Percentiles rank a stretch among this genome's conserved stretches.
Conservation (phyloP, 1,284 basidiomycete genomes). For the Trichosporon ovoides region DNA sequence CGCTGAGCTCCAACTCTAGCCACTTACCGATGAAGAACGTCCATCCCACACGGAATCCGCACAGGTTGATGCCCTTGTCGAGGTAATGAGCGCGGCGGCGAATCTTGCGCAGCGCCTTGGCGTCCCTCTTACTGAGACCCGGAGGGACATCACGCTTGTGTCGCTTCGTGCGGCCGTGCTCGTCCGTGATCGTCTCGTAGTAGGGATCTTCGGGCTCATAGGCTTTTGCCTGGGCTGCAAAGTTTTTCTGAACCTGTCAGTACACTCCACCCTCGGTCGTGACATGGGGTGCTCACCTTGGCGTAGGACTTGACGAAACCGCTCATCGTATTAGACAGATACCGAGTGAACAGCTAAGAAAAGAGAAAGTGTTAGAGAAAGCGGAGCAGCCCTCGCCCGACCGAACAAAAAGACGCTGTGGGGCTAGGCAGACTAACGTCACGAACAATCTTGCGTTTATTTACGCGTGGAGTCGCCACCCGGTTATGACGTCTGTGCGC, state of each 20-base stretch:
- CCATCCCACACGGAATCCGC: constrained; percentile 83
- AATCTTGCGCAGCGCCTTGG: constrained; percentile 68
- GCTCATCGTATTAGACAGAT: no score
- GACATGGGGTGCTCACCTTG: neutral
- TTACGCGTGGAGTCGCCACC: neutral
- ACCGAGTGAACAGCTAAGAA: no score
- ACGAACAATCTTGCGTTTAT: no score
- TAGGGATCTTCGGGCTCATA: constrained; percentile 70
- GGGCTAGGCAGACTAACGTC: no score
- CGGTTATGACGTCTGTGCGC: constrained; percentile 2
- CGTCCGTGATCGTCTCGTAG: constrained; percentile 68
- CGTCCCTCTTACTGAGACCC: constrained; percentile 71
- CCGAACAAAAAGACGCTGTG: no score
- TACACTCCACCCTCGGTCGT: no score
- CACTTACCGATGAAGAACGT: constrained; percentile 63
- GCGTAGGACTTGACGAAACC: constrained; percentile 1
- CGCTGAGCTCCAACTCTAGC: neutral
- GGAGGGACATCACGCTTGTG: constrained; percentile 68
- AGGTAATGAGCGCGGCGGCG: constrained; percentile 77
- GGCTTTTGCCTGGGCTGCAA: constrained; percentile 29
- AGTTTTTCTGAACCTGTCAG: constrained; percentile 14
- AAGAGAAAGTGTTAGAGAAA: no score
- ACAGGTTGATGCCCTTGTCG: constrained; percentile 81
- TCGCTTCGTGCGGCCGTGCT: constrained; percentile 61
- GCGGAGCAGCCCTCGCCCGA: no score